Percentiles rank a stretch among this genome's conserved stretches.
phyloP scores from a whole-genome alignment of 768 basidiomycete genomes.

The Arthromyces matolae region DNA sequence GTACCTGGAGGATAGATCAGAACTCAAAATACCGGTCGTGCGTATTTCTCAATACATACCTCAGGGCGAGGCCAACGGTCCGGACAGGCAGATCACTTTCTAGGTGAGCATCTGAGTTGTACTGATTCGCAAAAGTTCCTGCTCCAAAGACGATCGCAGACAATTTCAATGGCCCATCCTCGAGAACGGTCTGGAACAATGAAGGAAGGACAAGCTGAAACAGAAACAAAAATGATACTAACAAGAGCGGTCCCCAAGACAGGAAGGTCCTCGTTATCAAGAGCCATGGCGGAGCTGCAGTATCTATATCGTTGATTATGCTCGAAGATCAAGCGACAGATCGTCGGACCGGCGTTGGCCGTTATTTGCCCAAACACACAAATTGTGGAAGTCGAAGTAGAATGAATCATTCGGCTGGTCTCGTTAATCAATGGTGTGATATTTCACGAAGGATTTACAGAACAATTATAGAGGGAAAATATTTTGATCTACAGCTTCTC shows the following conservation, averaged over 20 bases:
- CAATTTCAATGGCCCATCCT: conserved; percentile 34
- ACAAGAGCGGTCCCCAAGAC: conserved; percentile 39
- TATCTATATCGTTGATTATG: neutral
- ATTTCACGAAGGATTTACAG: conserved; percentile 17
- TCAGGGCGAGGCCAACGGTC: conserved; percentile 68
- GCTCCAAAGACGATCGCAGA: conserved; percentile 66
- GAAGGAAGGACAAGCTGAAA: neutral
- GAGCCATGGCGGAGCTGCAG: neutral
- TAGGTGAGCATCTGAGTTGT: conserved; percentile 60
- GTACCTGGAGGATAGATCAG: conserved; percentile 45
- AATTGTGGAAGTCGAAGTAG: too few species aligned
- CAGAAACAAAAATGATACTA: conserved; percentile 12
- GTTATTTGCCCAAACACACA: conserved; percentile 11
- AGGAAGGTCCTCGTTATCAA: conserved; percentile 32
- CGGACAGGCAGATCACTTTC: conserved; percentile 55
- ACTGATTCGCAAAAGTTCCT: conserved; percentile 62
- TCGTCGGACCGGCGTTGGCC: neutral
- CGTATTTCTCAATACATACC: conserved; percentile 40
- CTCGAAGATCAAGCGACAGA: neutral
- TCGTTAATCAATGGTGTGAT: conserved; percentile 6
- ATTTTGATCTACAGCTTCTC: conserved; percentile 55
- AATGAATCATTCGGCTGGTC: too few species aligned
- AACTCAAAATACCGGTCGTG: neutral
- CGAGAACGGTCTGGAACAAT: conserved; percentile 26
- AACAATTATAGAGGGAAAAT: conserved; percentile 14